Conservation (phyloP, 176 grass and related monocot genomes). For the Triticum dicoccoides region DNA sequence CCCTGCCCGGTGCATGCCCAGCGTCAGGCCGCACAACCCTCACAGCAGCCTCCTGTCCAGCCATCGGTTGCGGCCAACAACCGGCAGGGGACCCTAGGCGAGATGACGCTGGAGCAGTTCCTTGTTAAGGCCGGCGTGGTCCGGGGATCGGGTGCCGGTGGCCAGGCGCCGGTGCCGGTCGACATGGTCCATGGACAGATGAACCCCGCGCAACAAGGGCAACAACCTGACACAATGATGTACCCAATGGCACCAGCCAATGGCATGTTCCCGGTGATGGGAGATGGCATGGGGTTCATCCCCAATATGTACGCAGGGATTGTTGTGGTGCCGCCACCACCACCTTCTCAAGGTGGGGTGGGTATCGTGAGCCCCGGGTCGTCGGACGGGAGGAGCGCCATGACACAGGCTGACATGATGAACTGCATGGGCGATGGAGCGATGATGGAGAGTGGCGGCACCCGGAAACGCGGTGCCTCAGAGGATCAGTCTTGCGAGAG, state of each 20-base stretch:
- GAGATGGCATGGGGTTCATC: neutral
- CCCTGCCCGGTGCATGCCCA: neutral
- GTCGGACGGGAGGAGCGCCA: conserved; percentile 49
- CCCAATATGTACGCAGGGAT: conserved; percentile 32
- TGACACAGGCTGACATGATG: conserved; percentile 51
- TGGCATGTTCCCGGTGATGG: too few relatives aligned
- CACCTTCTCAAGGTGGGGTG: conserved; percentile 4
- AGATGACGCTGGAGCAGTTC: too few relatives aligned
- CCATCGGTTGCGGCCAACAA: neutral
- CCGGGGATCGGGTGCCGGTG: too few relatives aligned
- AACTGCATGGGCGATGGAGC: neutral
- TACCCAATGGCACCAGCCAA: too few relatives aligned
- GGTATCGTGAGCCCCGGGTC: conserved; percentile 44
- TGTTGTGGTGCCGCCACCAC: conserved; percentile 29
- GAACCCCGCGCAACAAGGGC: too few relatives aligned
- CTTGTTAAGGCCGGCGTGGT: too few relatives aligned
- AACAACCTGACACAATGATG: too few relatives aligned
- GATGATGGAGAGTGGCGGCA: neutral
- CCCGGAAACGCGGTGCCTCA: conserved; percentile 32
- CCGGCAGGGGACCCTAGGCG: too few relatives aligned
- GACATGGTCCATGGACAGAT: too few relatives aligned
- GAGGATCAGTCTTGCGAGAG: conserved; percentile 43
- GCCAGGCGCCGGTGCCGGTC: too few relatives aligned
- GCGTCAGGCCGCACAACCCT: neutral
- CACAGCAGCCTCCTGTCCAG: conserved; percentile 25